Base-by-base conservation (phyloP, 768 basidiomycete species). In the Cantharellus cinnabarinus region DNA sequence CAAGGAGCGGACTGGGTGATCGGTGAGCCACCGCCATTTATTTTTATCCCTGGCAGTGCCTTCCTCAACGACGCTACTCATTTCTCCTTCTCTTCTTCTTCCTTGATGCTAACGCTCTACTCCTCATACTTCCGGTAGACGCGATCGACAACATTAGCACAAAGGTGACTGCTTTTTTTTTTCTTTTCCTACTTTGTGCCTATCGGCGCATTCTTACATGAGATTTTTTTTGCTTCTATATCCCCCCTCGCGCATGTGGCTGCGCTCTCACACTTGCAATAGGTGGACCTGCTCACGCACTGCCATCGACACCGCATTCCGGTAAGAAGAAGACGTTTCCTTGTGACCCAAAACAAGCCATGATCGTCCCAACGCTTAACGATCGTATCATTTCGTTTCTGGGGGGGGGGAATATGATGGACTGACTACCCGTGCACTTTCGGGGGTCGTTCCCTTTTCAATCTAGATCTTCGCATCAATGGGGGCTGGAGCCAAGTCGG, bases 111-210 rank as follows among this genome's bases (percentile, higher is more conserved):
- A 48, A 48, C 29, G 44, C 10, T 48, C 29, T 48, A 48, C 1
- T 54, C 38, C 44, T 29, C 44, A 48, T 29, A 48, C 44, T 48
- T 48, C 10, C 44, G 44, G 44, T 48, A 80, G 94, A 99, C 69
- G 91, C 91, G 3, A 99, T 98, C 61, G 94, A 98, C 71, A 98
- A 99, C 67, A 94, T 98, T 62, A 79, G 85, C 53, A 94, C 94
- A 0, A 98, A 99, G 68, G 71, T 55, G 7, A 48, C 10, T 48
- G 20, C 20, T 29, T 29, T 29, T 29, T 29, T 29, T 29, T 29
- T 29, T 29, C 1, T 29, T 29, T 29, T 29, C n/a, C 20, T 29
- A 29, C 20, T 29, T 29, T 29, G 20, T 29, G 20, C 20, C 20
- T 29, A 29, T 29, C 20, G 20, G 20, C 20, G 20, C 20, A 29